phyloP scores from a whole-genome alignment of 2,329 filamentous ascomycete species.

The Dactylellina leptospora region DNA sequence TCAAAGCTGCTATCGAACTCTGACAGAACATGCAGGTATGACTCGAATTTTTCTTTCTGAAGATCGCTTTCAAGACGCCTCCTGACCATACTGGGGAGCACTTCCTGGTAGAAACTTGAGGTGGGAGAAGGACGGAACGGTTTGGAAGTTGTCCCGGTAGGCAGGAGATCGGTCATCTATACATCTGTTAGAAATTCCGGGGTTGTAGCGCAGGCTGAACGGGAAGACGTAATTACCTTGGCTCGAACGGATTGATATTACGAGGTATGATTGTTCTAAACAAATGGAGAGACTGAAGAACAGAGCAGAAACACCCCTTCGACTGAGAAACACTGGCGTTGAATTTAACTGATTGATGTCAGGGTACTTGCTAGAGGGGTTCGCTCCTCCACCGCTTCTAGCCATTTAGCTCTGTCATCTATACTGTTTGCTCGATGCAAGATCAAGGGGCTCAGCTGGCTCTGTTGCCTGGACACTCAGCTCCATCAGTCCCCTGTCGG shows the following conservation, averaged over 20 bases:
- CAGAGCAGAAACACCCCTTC: background rate
- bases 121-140: conserved; percentile 2
- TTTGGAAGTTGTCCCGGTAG: conserved; percentile 1
- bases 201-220: conserved; percentile 1
- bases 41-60: conserved; percentile 5
- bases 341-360: conserved; percentile 5
- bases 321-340: conserved; percentile 6
- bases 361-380: conserved; percentile 2
- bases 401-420: conserved; percentile 5
- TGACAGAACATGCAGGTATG: conserved; percentile 6
- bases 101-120: conserved; percentile 6
- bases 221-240: conserved; percentile 4
- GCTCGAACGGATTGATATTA: conserved; percentile 4
- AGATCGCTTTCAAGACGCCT: conserved; percentile 6
- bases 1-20: conserved; percentile 3
- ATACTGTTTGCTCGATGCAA: background rate
- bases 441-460: conserved; percentile 4
- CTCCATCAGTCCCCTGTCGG: conserved; percentile 4
- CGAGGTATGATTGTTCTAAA: background rate
- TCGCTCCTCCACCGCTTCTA: conserved; percentile 5
- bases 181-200: conserved; percentile 3
- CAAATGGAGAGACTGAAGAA: conserved; percentile 1
- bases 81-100: conserved; percentile 3
- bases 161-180: conserved; percentile 2
- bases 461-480: conserved; percentile 6